Base-by-base conservation (phyloP, 2,329 filamentous ascomycete species). In the Phialemonium atrogriseum region DNA sequence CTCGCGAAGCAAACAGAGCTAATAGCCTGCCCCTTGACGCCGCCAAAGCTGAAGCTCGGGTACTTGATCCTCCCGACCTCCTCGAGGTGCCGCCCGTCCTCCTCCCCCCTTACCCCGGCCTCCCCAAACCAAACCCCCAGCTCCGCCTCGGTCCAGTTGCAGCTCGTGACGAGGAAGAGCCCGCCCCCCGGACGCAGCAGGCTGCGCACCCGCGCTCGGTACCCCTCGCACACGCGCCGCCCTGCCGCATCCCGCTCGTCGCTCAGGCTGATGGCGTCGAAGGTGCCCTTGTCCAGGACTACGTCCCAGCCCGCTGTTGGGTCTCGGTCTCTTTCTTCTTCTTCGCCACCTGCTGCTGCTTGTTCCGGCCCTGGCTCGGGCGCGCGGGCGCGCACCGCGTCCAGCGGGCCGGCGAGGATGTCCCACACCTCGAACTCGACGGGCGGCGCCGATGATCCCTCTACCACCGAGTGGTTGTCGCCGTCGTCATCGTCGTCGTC, bases 261-360 rank as follows among this genome's bases (percentile, higher is more conserved):
- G 32, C 69, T 74, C n/a, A 96, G 64, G 30, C 79, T 87, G 20
- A 98, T 82, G 9, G 91, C 91, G 63, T 98, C 91, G 54, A 96
- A 98, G 1, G 91, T 98, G 26, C 91, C 91, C 61, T 98, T 98
- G 59, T 98, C 91, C n/a, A 95, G 71, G 0, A 95, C 80, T 0
- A 95, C 76, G 56, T 96, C 87, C 62, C 88, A 96, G 1, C 83
- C 83, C 0, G 55, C 53, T 1, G 30, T 19, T 26, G 38, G 7
- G 20, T 30, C 36, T 11, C 13, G 6, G 5, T 27, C n/a, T 16
- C 17, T 10, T 5, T 8, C n/a, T 15, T 21, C 12, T 20, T 31
- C 15, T 24, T 17, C 17, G 10, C 4, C 13, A 30, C 14, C 8
- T 27, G 21, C 11, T 30, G 27, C 10, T 27, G n/a, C 12, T 32